A percentile compares a stretch with the other conserved stretches of the same genome.
These are phyloP conservation scores for Fusarium sp. DNA, from an alignment of 2,329 filamentous ascomycete genomes.

Conservation along the genomic window DNA sequence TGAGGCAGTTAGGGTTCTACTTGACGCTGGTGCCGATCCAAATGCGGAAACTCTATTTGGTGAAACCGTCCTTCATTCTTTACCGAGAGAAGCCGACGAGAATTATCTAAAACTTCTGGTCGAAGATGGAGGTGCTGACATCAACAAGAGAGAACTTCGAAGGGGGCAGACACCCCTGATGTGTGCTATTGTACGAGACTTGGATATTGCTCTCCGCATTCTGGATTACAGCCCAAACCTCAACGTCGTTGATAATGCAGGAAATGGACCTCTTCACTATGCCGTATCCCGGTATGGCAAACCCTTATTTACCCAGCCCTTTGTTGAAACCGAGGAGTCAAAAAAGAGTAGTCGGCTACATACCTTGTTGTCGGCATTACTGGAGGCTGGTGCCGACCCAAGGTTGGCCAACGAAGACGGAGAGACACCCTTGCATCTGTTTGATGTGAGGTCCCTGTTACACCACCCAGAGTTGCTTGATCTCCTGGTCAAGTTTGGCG, in stretches of 20 bases:
- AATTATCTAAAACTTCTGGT: conserved; percentile 41
- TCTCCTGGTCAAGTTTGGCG: conserved; percentile 15
- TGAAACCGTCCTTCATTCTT: conserved; percentile 15
- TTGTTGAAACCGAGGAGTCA: not conserved
- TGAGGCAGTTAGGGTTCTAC: conserved; percentile 22
- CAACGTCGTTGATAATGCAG: conserved; percentile 27
- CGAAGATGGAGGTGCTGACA: conserved; percentile 35
- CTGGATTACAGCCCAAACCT: conserved; percentile 36
- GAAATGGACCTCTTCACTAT: conserved; percentile 40
- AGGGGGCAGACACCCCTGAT: conserved; percentile 43
- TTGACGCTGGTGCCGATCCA: conserved; percentile 42
- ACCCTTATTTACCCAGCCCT: not conserved
- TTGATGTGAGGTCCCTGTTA: not conserved
- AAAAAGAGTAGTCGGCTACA: not conserved
- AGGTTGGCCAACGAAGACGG: conserved; percentile 15
- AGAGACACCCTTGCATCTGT: conserved; percentile 29
- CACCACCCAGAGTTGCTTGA: not conserved
- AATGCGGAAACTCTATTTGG: conserved; percentile 32
- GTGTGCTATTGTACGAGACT: not conserved
- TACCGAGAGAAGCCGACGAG: conserved; percentile 15
- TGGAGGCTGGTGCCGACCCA: conserved; percentile 43
- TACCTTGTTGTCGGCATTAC: not conserved
- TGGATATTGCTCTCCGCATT: conserved; percentile 14
- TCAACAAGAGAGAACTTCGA: conserved; percentile 35
- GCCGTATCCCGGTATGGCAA: not conserved